Conservation (phyloP, 1,284 basidiomycete species). For the Ceratobasidium sp. region DNA sequence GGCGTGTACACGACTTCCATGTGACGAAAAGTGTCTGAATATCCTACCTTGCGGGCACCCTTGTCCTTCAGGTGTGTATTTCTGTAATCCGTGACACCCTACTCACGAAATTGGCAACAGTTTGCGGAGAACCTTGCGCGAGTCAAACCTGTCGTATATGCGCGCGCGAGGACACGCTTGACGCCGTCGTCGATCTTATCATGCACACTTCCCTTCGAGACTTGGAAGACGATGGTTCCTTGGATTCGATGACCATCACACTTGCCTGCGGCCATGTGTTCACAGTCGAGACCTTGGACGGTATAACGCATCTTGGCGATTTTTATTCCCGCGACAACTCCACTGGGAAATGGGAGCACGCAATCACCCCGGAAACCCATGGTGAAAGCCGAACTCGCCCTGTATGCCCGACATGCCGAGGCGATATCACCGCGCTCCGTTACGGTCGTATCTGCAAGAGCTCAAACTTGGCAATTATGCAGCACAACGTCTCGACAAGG, state of each 20-base stretch:
- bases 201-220: constrained; percentile 67
- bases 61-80: constrained; percentile 73
- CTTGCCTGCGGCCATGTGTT: constrained; percentile 75
- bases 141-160: constrained; percentile 70
- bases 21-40: constrained; percentile 67
- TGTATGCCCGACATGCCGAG: constrained; percentile 68
- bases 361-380: constrained; percentile 27
- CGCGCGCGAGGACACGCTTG: constrained; percentile 59
- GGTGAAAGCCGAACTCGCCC: constrained; percentile 56
- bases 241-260: constrained; percentile 68
- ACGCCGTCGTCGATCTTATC: constrained; percentile 69
- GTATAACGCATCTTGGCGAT: constrained; percentile 64
- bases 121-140: constrained; percentile 75
- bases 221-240: constrained; percentile 54
- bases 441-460: constrained; percentile 73
- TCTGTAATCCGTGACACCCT: neutral
- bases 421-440: constrained; percentile 64
- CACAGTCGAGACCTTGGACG: constrained; percentile 79
- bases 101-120: constrained; percentile 57
- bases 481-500: constrained; percentile 67
- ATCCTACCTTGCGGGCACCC: constrained; percentile 69
- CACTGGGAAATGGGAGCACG: constrained; percentile 59
- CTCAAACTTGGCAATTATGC: constrained; percentile 71
- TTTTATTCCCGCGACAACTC: constrained; percentile 62
- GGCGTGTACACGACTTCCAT: constrained; percentile 77